phyloP scores from a whole-genome alignment of 352 stramenopile species.

The Phytopythium helicoides region DNA sequence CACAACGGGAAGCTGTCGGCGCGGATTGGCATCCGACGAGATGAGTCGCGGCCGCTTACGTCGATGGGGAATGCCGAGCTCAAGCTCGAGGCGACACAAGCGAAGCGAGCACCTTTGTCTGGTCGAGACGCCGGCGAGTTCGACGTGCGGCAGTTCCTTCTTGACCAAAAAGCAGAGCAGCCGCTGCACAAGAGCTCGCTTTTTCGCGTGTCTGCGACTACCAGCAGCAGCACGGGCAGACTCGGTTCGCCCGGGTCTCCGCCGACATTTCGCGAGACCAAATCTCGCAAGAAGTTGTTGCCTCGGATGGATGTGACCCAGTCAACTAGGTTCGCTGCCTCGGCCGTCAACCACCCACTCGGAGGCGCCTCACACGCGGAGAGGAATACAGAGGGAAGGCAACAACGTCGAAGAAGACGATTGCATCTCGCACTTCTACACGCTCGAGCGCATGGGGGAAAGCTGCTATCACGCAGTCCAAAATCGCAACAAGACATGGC shows the following conservation, averaged over 20 bases:
- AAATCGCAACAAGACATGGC: constrained; percentile 72
- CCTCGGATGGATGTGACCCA: constrained; percentile 38
- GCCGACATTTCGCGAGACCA: neutral
- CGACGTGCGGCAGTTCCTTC: constrained; percentile 59
- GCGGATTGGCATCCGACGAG: neutral
- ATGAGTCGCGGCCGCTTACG: constrained; percentile 29
- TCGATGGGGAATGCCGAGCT: constrained; percentile 22
- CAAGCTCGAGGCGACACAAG: constrained; percentile 7
- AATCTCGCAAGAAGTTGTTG: constrained; percentile 30
- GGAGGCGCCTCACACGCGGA: neutral
- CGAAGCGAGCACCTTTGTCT: constrained; percentile 5
- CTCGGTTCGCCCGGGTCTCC: neutral
- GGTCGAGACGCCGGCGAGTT: constrained; percentile 30
- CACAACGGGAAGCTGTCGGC: neutral
- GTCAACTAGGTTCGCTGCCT: constrained; percentile 16
- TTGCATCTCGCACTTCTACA: constrained; percentile 73
- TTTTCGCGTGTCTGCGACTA: constrained; percentile 36
- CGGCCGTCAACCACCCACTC: neutral
- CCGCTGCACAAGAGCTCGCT: constrained; percentile 56
- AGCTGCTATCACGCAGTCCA: constrained; percentile 70
- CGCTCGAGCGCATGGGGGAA: constrained; percentile 66
- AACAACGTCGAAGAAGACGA: constrained; percentile 27
- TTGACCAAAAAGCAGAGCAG: constrained; percentile 54
- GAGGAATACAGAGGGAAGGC: neutral
- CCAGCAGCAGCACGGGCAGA: constrained; percentile 13